phyloP scores from a whole-genome alignment of 108 stramenopile species.

The Cyclotella cryptica region DNA sequence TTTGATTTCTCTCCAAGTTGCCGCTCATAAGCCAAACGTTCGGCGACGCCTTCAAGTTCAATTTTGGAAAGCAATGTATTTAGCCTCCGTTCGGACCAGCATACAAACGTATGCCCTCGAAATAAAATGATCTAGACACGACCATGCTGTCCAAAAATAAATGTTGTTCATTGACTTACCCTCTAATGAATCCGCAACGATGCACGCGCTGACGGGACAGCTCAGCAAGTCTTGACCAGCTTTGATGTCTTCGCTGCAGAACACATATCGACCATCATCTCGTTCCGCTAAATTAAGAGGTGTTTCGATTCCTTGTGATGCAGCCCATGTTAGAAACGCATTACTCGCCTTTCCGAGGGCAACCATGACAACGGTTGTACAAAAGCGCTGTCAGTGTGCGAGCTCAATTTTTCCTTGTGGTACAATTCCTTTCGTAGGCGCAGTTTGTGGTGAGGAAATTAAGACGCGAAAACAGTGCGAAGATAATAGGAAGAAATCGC shows the following conservation, averaged over 20 bases:
- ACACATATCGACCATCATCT: slow-evolving; percentile 51
- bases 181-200: slow-evolving; percentile 60
- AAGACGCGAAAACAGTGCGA: too few relatives aligned
- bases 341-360: slow-evolving; percentile 40
- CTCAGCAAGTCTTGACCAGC: slow-evolving; percentile 42
- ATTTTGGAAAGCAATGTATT: not conserved
- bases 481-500: too few relatives aligned
- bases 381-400: too few relatives aligned
- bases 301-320: slow-evolving; percentile 63
- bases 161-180: not conserved
- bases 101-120: too few relatives aligned
- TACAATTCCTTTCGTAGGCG: too few relatives aligned
- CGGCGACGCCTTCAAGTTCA: slow-evolving; percentile 47
- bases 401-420: too few relatives aligned
- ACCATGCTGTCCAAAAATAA: too few relatives aligned
- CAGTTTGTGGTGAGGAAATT: too few relatives aligned
- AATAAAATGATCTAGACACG: too few relatives aligned
- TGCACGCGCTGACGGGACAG: slow-evolving; percentile 69
- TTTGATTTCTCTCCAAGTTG: slow-evolving; percentile 58
- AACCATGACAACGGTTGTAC: too few relatives aligned
- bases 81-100: too few relatives aligned
- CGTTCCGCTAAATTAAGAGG: slow-evolving; percentile 56
- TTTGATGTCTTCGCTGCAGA: slow-evolving; percentile 33
- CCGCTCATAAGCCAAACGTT: slow-evolving; percentile 65
- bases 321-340: slow-evolving; percentile 69